phyloP scores from a whole-genome alignment of 2,329 filamentous ascomycete species.

The Elsinoe batatas region DNA sequence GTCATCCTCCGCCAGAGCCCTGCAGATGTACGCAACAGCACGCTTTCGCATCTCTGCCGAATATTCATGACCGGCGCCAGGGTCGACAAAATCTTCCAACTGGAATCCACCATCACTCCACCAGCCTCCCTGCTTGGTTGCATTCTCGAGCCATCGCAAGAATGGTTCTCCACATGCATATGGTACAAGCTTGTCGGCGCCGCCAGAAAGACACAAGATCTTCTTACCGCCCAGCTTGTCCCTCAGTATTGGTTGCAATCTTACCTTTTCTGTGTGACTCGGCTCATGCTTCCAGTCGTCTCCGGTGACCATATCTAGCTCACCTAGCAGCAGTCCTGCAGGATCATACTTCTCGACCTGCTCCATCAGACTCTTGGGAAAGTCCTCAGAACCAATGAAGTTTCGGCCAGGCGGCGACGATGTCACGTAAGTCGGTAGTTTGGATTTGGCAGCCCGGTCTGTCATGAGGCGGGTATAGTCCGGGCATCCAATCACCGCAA shows the following conservation, averaged over 20 bases:
- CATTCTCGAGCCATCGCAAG: slow-evolving; percentile 50
- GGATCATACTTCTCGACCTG: slow-evolving; percentile 62
- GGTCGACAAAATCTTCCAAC: slow-evolving; percentile 58
- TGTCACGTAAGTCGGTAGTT: slow-evolving; percentile 50
- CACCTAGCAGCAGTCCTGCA: slow-evolving; percentile 56
- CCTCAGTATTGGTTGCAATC: slow-evolving; percentile 27
- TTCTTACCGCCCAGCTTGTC: slow-evolving; percentile 46
- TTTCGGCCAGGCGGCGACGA: slow-evolving; percentile 45
- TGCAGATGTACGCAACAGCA: slow-evolving; percentile 52
- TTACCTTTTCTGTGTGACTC: slow-evolving; percentile 37
- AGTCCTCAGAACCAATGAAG: slow-evolving; percentile 70
- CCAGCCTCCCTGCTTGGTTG: slow-evolving; percentile 37
- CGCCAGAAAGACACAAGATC: slow-evolving; percentile 56
- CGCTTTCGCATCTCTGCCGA: slow-evolving; percentile 56
- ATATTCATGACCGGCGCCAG: slow-evolving; percentile 61
- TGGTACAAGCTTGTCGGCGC: slow-evolving; percentile 62
- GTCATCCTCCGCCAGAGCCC: slow-evolving; percentile 26
- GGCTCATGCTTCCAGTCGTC: slow-evolving; percentile 25
- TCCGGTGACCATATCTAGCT: slow-evolving; percentile 24
- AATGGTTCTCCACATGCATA: slow-evolving; percentile 53
- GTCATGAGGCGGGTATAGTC: slow-evolving; percentile 75
- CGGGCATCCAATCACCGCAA: slow-evolving; percentile 78
- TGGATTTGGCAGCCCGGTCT: slow-evolving; percentile 65
- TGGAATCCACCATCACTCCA: slow-evolving; percentile 46
- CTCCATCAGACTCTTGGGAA: slow-evolving; percentile 58